A percentile compares a stretch with the other conserved stretches of the same genome.
Evolutionary conservation across 2,329 filamentous ascomycete genomes (phyloP).

Genomic region (Tolypocladium tropicale): DNA sequence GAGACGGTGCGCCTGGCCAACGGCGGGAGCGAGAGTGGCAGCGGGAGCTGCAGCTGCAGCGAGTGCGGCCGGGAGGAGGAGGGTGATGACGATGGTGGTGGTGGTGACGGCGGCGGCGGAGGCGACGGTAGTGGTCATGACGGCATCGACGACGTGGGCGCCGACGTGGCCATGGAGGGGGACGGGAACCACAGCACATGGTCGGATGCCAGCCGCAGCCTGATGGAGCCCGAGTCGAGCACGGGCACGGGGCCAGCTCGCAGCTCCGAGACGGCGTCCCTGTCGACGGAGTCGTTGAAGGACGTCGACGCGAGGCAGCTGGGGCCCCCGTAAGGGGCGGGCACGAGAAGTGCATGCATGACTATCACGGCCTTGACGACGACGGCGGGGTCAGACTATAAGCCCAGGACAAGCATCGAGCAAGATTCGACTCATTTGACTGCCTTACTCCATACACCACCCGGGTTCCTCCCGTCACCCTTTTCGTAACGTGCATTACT

Average conservation of each 20-base stretch:
- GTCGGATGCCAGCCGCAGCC: slow-evolving; percentile 27
- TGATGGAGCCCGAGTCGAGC: slow-evolving; percentile 26
- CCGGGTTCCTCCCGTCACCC: neutral
- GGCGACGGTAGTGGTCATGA: slow-evolving; percentile 2
- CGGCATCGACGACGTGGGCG: slow-evolving; percentile 7
- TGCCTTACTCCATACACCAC: neutral
- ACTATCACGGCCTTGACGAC: neutral
- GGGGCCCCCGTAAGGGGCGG: neutral
- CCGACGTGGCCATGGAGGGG: slow-evolving; percentile 13
- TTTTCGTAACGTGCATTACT: neutral
- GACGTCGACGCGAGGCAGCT: slow-evolving; percentile 1
- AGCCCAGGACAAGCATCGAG: neutral
- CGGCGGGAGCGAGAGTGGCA: slow-evolving; percentile 11
- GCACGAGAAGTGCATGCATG: neutral
- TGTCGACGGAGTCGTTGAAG: slow-evolving; percentile 20
- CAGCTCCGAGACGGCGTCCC: slow-evolving; percentile 26
- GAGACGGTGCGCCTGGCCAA: slow-evolving; percentile 51
- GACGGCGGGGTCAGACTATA: neutral
- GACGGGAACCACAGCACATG: slow-evolving; percentile 14
- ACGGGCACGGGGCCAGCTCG: slow-evolving; percentile 21
- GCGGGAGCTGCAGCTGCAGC: slow-evolving; percentile 27
- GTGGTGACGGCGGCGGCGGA: slow-evolving; percentile 2
- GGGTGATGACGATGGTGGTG: slow-evolving; percentile 5
- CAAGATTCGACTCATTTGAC: neutral
- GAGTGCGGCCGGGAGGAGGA: slow-evolving; percentile 20